A percentile compares a stretch with the other conserved stretches of the same genome.
Conservation (phyloP, 192 early-diverging fungal species). For the Backusella luteola region DNA sequence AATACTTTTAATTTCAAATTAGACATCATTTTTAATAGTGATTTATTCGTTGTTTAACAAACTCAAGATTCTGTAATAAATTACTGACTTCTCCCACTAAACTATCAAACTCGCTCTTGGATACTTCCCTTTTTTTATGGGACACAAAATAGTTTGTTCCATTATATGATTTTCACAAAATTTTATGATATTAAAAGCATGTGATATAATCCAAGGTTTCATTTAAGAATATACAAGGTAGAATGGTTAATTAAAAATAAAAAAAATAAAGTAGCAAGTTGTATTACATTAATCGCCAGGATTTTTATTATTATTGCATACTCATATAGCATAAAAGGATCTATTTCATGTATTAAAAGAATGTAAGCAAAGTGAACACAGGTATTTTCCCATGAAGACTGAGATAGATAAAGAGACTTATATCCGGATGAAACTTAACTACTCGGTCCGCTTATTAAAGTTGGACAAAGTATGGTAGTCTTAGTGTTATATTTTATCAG, state of each 20-base stretch:
- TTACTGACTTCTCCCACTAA: background rate
- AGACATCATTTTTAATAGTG: background rate
- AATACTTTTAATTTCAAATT: background rate
- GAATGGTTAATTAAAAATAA: background rate
- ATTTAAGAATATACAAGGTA: background rate
- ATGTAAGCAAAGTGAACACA: background rate
- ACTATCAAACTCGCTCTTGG: background rate
- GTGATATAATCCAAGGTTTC: background rate
- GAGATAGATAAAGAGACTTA: background rate
- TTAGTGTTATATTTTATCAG: background rate
- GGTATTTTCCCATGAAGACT: background rate
- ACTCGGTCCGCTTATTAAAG: background rate
- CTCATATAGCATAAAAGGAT: background rate
- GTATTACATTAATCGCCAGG: background rate
- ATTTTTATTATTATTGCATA: background rate
- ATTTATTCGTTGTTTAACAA: background rate
- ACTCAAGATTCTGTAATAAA: background rate
- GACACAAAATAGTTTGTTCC: background rate
- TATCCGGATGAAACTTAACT: background rate
- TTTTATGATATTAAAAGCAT: background rate
- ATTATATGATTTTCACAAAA: slow-evolving; percentile 2
- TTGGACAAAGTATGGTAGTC: background rate
- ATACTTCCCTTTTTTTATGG: background rate
- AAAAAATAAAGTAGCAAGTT: background rate
- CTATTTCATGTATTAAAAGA: background rate